These are phyloP conservation scores for Penicillium sumatraense DNA, from an alignment of 2,329 filamentous ascomycete species.

Conservation along the genomic window DNA sequence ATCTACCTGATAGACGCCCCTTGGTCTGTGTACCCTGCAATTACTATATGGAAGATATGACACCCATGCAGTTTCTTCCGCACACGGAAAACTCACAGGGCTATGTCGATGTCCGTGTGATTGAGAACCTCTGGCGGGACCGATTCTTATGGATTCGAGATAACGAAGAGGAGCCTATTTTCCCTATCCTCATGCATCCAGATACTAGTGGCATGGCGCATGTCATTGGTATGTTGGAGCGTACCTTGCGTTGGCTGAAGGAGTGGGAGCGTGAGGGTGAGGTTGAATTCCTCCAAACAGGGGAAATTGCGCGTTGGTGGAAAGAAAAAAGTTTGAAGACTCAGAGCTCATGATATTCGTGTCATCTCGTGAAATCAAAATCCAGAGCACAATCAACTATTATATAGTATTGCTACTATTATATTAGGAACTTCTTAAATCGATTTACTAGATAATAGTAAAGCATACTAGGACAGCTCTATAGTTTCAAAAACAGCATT, in stretches of 20 bases:
- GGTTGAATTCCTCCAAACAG: constrained; percentile 37
- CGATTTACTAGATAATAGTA: too few relatives aligned
- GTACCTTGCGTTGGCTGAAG: constrained; percentile 57
- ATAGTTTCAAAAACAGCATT: too few relatives aligned
- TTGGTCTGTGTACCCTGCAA: constrained; percentile 51
- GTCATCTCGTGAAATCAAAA: too few relatives aligned
- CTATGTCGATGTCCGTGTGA: constrained; percentile 60
- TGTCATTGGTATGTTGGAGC: constrained; percentile 62
- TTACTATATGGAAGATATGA: constrained; percentile 54
- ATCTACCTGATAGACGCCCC: constrained; percentile 27
- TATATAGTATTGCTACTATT: too few relatives aligned
- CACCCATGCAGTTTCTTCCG: constrained; percentile 51
- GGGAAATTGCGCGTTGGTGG: constrained; percentile 37
- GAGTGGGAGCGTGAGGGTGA: constrained; percentile 34
- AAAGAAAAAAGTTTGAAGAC: constrained; percentile 31
- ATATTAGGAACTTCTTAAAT: too few relatives aligned
- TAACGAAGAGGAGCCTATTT: constrained; percentile 49
- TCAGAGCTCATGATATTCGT: background rate
- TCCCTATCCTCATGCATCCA: constrained; percentile 60
- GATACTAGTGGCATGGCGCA: constrained; percentile 66
- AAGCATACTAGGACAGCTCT: too few relatives aligned
- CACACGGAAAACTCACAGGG: constrained; percentile 58
- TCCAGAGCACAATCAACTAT: too few relatives aligned
- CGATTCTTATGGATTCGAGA: constrained; percentile 61
- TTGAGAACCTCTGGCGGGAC: constrained; percentile 66